Percentiles rank a stretch among this genome's conserved stretches.
Conservation (phyloP, 179 eudicot genomes). For the Kewa caespitosa region DNA sequence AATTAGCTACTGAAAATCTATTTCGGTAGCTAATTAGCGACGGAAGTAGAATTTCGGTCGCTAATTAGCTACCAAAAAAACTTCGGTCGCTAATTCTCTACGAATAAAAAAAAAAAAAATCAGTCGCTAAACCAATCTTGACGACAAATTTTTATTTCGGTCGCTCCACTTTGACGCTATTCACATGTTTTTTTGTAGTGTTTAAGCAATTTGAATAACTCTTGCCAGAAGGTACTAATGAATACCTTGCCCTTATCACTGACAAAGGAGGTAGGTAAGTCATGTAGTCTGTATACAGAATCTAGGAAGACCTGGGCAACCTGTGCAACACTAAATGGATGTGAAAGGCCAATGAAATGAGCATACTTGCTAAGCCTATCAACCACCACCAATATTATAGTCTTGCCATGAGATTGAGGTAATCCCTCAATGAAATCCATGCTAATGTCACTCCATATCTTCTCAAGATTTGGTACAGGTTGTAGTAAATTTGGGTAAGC, state of each 20-base stretch:
- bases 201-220: too few relatives aligned
- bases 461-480: not conserved
- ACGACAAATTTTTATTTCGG: too few relatives aligned
- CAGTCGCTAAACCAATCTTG: too few relatives aligned
- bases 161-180: too few relatives aligned
- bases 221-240: not conserved
- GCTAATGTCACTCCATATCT: not conserved
- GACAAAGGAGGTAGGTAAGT: not conserved
- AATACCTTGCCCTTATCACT: not conserved
- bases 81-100: too few relatives aligned
- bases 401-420: not conserved
- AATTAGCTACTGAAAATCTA: too few relatives aligned
- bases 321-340: not conserved
- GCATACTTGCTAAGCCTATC: not conserved
- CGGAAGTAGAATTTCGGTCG: too few relatives aligned
- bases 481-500: not conserved
- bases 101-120: too few relatives aligned
- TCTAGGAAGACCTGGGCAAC: not conserved
- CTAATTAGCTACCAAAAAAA: too few relatives aligned
- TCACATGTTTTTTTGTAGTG: too few relatives aligned
- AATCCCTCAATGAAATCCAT: not conserved
- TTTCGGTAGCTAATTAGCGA: too few relatives aligned
- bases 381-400: not conserved
- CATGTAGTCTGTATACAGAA: slow-evolving; percentile 1
- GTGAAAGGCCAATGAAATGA: not conserved